phyloP scores from a whole-genome alignment of 2,329 filamentous ascomycete species.

The Elsinoe australis region DNA sequence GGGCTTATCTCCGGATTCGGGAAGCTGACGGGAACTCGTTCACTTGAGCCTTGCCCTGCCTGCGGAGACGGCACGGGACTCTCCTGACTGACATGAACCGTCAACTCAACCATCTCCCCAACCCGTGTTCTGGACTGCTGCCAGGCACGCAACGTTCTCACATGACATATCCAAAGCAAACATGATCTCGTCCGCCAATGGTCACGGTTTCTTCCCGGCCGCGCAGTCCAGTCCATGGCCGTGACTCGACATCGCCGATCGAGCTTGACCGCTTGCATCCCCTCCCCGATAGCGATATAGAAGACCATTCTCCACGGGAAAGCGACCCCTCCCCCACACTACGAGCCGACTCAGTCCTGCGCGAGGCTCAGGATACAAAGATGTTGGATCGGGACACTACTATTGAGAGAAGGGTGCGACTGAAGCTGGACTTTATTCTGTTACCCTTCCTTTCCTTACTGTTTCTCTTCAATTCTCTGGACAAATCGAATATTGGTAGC shows the following conservation, averaged over 20 bases:
- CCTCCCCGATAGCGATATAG: slow-evolving; percentile 2
- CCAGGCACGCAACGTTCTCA: not conserved
- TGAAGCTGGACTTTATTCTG: slow-evolving; percentile 45
- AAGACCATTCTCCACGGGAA: not conserved
- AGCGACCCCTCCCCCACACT: not conserved
- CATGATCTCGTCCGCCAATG: slow-evolving; percentile 13
- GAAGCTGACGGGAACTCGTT: too few relatives aligned
- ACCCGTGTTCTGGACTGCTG: not conserved
- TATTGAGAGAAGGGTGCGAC: slow-evolving; percentile 33
- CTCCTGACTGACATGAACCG: too few relatives aligned
- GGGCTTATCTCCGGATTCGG: not conserved
- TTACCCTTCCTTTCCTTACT: slow-evolving; percentile 46
- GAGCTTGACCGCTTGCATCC: slow-evolving; percentile 14
- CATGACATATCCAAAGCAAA: slow-evolving; percentile 7
- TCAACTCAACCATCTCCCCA: not conserved
- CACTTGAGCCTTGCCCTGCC: too few relatives aligned
- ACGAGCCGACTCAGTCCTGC: not conserved
- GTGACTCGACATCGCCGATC: slow-evolving; percentile 13
- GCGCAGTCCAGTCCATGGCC: slow-evolving; percentile 13
- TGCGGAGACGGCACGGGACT: too few relatives aligned
- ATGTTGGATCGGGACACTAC: slow-evolving; percentile 9
- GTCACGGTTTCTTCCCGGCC: not conserved
- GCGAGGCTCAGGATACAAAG: not conserved
- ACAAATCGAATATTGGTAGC: slow-evolving; percentile 49
- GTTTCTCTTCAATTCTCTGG: slow-evolving; percentile 47